Conservation (phyloP, 805 yeast genomes). For the Peterozyma toletana region DNA sequence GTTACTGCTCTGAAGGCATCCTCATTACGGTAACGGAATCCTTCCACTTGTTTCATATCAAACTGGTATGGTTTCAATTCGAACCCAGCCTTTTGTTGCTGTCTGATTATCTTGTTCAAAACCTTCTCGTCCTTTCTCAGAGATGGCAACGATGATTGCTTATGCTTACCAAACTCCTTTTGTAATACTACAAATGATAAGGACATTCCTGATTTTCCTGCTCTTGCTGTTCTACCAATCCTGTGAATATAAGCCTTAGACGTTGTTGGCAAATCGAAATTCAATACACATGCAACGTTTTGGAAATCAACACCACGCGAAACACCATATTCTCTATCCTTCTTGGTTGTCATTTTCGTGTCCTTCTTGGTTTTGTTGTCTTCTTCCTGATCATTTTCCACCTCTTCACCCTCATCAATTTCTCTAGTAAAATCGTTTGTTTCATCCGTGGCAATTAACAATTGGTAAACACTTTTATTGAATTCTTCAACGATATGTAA, state of each 20-base stretch:
- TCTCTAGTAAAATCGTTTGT: constrained; percentile 50
- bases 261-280: constrained; percentile 88
- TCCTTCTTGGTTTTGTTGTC: constrained; percentile 18
- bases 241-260: constrained; percentile 89
- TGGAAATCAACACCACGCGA: constrained; percentile 95
- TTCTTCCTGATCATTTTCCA: constrained; percentile 17
- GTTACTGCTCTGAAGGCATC: constrained; percentile 97
- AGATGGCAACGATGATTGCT: constrained; percentile 60
- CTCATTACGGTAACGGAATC: constrained; percentile 92
- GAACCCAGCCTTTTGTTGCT: constrained; percentile 66
- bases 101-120: constrained; percentile 64
- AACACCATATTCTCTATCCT: constrained; percentile 83
- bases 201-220: constrained; percentile 92
- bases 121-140: constrained; percentile 86
- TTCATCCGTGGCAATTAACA: constrained; percentile 94
- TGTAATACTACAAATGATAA: constrained; percentile 83
- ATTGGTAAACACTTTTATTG: constrained; percentile 79
- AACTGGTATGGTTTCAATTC: constrained; percentile 84
- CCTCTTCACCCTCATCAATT: constrained; percentile 40
- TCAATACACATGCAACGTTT: constrained; percentile 93
- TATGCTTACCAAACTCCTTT: constrained; percentile 85
- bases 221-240: constrained; percentile 96
- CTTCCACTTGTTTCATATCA: constrained; percentile 87
- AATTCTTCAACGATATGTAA: constrained; percentile 93
- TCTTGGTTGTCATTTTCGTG: constrained; percentile 22